Evolutionary conservation across 176 grass and related monocot genomes (phyloP).

Genomic region (Avena sativa): DNA sequence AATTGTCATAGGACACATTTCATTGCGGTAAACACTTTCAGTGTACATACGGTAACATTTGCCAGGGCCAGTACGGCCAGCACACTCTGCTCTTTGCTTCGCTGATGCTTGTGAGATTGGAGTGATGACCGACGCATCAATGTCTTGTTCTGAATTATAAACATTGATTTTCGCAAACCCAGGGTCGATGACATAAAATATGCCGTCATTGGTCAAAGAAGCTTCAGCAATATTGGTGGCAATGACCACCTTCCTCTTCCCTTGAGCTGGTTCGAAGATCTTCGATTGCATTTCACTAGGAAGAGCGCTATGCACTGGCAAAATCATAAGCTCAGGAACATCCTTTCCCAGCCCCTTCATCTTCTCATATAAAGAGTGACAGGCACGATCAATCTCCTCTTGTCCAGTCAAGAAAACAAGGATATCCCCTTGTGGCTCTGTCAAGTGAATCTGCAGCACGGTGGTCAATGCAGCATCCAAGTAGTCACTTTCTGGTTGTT

Average conservation of each 20-base stretch:
- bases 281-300: constrained; percentile 96
- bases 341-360: constrained; percentile 71
- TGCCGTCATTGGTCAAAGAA: constrained; percentile 79
- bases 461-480: constrained; percentile 92
- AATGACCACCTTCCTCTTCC: constrained; percentile 89
- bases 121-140: constrained; percentile 56
- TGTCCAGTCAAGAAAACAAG: constrained; percentile 91
- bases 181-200: constrained; percentile 89
- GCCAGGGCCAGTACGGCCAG: constrained; percentile 82
- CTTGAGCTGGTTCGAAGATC: constrained; percentile 88
- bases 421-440: constrained; percentile 86
- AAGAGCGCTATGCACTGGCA: constrained; percentile 92
- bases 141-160: constrained; percentile 85
- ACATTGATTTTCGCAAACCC: constrained; percentile 53
- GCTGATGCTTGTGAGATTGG: constrained; percentile 97
- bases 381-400: constrained; percentile 96
- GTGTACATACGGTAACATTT: constrained; percentile 94
- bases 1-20: too few relatives aligned
- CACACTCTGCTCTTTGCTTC: constrained; percentile 91
- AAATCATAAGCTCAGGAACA: constrained; percentile 87
- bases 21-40: constrained; percentile 87
- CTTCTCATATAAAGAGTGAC: constrained; percentile 80
- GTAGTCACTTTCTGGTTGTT: constrained; percentile 88
- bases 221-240: constrained; percentile 88
- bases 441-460: constrained; percentile 90